Evolutionary conservation across 1,284 basidiomycete genomes (phyloP), one percentile per base, ranked within the genome.

Genomic region (Vanrija humicola): DNA sequence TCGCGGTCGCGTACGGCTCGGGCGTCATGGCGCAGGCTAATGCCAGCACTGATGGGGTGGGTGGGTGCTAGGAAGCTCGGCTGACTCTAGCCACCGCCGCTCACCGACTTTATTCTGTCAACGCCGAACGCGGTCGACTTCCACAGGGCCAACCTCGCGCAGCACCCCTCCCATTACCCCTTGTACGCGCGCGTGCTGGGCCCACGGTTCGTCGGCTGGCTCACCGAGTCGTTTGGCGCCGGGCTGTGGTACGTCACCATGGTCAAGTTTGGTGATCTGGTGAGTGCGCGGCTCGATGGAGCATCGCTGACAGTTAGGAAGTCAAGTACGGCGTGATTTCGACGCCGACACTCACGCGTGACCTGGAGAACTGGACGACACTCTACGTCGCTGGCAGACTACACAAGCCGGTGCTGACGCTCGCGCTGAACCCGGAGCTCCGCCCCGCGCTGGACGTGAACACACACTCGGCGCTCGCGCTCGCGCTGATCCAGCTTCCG

Each of bases 311-410:
- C 5, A 5, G 21, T 23, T 23, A 23, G 21, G 86, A 83, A 49
- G 89, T 98, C 78, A 99, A 99, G 78, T 99, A 99, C 73, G 95
- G 95, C n/a, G 86, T 98, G 25, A 93, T 95, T 34, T 91, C 90
- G 0, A 83, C 96, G 8, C 89, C 95, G 65, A 87, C 86, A 54
- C 82, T 99, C 28, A 91, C 89, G 64, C 82, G 85, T 1, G 96
- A 99, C 72, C 79, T 98, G 42, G 81, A 94, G 43, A 89, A 91
- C 67, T 99, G 96, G 95, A 83, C 86, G 44, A 86, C 90, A 18
- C 82, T 98, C 8, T 99, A 99, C 76, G 84, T 97, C 45, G 88
- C 91, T 1, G 96, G 95, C 0, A 83, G 95, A 21, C 92, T 98
- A 86, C 95, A 98, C 78, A 99, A 99, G 75, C 95, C 96, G 0